Evolutionary conservation across 257 asterid species (phyloP).

Genomic region (Voacanga thouarsii): DNA sequence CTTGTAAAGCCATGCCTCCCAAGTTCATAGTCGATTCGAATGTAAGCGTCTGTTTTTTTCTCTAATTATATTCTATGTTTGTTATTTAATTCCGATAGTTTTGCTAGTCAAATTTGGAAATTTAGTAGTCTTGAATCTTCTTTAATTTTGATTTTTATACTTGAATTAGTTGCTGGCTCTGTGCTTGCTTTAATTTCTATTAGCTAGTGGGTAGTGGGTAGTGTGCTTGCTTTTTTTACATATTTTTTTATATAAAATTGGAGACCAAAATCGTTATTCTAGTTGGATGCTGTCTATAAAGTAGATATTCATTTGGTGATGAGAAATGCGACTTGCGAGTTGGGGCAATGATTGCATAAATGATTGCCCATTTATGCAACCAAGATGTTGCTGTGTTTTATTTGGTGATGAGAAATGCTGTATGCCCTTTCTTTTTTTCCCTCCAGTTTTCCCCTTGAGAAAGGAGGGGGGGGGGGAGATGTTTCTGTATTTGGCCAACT

Average conservation of each 20-base stretch:
- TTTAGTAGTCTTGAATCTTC: not conserved
- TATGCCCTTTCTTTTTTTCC: too few species aligned
- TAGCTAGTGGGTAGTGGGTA: not conserved
- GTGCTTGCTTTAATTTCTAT: not conserved
- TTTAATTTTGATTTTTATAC: not conserved
- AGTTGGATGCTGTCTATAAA: not conserved
- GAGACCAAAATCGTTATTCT: not conserved
- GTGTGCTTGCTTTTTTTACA: too few species aligned
- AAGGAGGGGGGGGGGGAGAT: too few species aligned
- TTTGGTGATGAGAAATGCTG: too few species aligned
- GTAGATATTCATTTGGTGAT: not conserved
- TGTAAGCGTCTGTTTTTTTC: not conserved
- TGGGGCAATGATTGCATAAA: not conserved
- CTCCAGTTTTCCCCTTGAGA: too few species aligned
- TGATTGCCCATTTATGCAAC: not conserved
- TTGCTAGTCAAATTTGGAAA: not conserved
- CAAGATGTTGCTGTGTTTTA: not conserved
- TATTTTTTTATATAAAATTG: too few species aligned
- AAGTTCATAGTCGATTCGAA: conserved; percentile 8
- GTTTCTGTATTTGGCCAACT: not conserved
- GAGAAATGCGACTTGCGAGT: not conserved
- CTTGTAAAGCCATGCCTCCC: conserved; percentile 6
- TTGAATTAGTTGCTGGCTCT: not conserved
- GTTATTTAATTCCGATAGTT: not conserved
- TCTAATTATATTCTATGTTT: too few species aligned